These are phyloP conservation scores for Cutaneotrichosporon sp. DNA, from an alignment of 1,284 basidiomycete genomes.

Conservation along the genomic window DNA sequence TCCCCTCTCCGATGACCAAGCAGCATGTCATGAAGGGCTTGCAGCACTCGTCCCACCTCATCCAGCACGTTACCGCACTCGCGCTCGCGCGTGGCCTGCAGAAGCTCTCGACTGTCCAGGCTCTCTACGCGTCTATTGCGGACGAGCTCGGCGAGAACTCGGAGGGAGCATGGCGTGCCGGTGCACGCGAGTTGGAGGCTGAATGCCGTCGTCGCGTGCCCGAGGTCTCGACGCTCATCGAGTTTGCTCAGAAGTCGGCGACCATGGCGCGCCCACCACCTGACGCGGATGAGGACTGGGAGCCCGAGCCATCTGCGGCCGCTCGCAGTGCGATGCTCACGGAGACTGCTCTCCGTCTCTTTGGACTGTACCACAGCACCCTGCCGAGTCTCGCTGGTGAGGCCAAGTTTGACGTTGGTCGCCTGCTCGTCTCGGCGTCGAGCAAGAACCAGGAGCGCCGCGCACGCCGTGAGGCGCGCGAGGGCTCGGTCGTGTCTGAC, in stretches of 20 bases:
- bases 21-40: constrained; percentile 74
- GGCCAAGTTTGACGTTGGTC: constrained; percentile 79
- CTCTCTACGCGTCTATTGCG: constrained; percentile 59
- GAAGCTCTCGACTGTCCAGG: constrained; percentile 65
- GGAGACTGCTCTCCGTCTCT: constrained; percentile 72
- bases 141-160: constrained; percentile 57
- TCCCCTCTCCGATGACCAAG: constrained; percentile 71
- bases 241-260: constrained; percentile 64
- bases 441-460: constrained; percentile 48
- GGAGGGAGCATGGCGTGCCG: constrained; percentile 68
- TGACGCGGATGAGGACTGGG: constrained; percentile 45
- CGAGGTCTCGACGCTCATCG: constrained; percentile 77
- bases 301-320: constrained; percentile 43
- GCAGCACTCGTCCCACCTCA: constrained; percentile 65
- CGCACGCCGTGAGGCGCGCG: constrained; percentile 43
- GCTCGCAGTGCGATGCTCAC: constrained; percentile 62
- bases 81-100: constrained; percentile 68
- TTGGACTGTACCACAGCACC: constrained; percentile 78
- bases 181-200: constrained; percentile 65
- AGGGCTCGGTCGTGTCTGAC: constrained; percentile 49
- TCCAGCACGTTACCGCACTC: constrained; percentile 77
- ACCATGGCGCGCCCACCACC: constrained; percentile 40
- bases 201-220: constrained; percentile 76
- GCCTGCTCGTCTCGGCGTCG: constrained; percentile 64
- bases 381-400: constrained; percentile 73